Evolutionary conservation across 257 asterid species (phyloP), one percentile per base, ranked within the genome.

Genomic region (Catharanthus roseus): DNA sequence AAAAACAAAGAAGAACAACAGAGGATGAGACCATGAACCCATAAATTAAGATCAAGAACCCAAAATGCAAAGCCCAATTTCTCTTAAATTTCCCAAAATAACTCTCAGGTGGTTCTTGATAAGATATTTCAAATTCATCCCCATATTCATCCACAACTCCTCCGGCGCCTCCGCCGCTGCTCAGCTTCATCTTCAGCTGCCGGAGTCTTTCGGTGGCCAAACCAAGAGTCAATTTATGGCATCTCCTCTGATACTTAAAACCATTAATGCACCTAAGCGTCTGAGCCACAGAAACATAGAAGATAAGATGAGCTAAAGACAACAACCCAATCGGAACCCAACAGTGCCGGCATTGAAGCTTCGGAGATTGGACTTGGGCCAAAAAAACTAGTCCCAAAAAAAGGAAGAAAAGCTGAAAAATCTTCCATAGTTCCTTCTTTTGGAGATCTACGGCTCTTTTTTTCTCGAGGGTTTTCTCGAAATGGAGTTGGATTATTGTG

Each of bases 401-500:
- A 70, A 93, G 75, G 88, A 93, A 90, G 84, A 93, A 93, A 67
- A 87, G 77, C 7, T 90, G 98, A 85, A 93, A 93, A 74, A 90
- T 79, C 36, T 87, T 90, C 93, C 93, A 93, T 0, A 93, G 87
- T 85, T 90, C 86, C 81, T 93, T 93, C 41, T 93, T 93, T 67
- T 93, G 97, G 67, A 83, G 88, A 71, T 93, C 98, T 0, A 93
- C 90, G 1, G 96, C 87, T 3, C 90, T 73, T 73, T 93, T 93
- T 41, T 93, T 93, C 81, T 93, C 98, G 0, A 93, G 96, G 79
- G 98, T 93, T 77, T 93, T 93, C 81, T 93, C 98, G 74, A 93
- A 89, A 64, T 93, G 98, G 83, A 93, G 98, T 72, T 93, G 98
- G 87, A 93, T 89, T 18, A 93, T 87, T 79, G 92, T 93, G 89